phyloP scores from a whole-genome alignment of 768 basidiomycete species.

The Leccinum aurantiacum region DNA sequence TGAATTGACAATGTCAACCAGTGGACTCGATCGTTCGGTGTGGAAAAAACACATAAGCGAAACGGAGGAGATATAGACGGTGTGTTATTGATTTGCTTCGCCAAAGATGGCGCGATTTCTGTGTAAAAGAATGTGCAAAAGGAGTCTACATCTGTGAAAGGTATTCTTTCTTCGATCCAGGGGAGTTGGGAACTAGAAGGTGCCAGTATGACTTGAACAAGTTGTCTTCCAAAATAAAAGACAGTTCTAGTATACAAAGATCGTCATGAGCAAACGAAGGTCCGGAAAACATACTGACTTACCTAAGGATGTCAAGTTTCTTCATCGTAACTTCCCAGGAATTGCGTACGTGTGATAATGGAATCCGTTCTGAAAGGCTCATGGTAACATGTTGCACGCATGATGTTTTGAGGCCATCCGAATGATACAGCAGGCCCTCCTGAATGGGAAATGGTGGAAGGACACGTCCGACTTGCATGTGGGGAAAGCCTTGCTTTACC shows the following conservation, averaged over 20 bases:
- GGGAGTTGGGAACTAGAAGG: slow-evolving; percentile 11
- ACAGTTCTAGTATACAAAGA: slow-evolving; percentile 25
- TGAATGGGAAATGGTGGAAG: slow-evolving; percentile 49
- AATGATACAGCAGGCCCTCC: slow-evolving; percentile 46
- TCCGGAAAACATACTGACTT: slow-evolving; percentile 9
- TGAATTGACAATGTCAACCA: slow-evolving; percentile 33
- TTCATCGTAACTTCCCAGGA: slow-evolving; percentile 37
- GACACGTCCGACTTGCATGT: slow-evolving; percentile 14
- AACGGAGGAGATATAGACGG: slow-evolving; percentile 20
- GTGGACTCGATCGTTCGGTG: neutral
- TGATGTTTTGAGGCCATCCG: slow-evolving; percentile 36
- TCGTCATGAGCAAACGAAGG: neutral
- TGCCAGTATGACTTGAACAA: slow-evolving; percentile 31
- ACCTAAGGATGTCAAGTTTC: slow-evolving; percentile 30
- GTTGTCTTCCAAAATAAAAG: slow-evolving; percentile 30
- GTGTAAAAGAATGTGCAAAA: slow-evolving; percentile 25
- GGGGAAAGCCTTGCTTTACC: slow-evolving; percentile 1
- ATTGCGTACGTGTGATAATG: slow-evolving; percentile 24
- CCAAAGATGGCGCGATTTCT: slow-evolving; percentile 19
- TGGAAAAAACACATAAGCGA: slow-evolving; percentile 13
- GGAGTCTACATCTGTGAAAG: slow-evolving; percentile 9
- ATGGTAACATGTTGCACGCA: slow-evolving; percentile 48
- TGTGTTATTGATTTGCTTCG: slow-evolving; percentile 26
- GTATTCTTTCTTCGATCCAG: slow-evolving; percentile 17
- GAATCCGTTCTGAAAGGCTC: slow-evolving; percentile 22